phyloP scores from a whole-genome alignment of 441 rosid species.

The Erodium moschatum region DNA sequence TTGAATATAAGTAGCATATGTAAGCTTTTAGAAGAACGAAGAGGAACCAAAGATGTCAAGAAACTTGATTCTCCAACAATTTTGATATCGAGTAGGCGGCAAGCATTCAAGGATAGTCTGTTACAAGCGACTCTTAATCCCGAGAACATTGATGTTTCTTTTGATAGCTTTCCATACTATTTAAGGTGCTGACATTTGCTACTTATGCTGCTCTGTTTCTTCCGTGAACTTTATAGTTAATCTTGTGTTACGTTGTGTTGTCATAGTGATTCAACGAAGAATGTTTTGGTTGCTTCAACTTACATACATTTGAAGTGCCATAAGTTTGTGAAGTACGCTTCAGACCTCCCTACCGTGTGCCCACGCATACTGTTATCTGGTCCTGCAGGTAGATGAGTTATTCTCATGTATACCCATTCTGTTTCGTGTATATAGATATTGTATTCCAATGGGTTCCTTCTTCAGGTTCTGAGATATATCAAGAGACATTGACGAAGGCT shows the following conservation, averaged over 20 bases:
- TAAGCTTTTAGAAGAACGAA: background rate
- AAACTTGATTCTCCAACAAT: conserved; percentile 26
- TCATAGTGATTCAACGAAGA: conserved; percentile 78
- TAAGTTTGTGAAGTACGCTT: conserved; percentile 58
- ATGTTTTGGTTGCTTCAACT: conserved; percentile 69
- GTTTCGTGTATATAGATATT: background rate
- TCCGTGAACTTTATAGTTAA: background rate
- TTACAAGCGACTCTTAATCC: conserved; percentile 58
- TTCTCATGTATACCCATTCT: background rate
- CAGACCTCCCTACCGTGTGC: conserved; percentile 61
- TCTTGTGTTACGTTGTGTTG: conserved; percentile 18
- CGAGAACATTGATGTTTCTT: conserved; percentile 61
- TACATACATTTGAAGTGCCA: conserved; percentile 74
- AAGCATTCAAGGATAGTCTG: conserved; percentile 60
- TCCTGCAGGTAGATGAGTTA: conserved; percentile 62
- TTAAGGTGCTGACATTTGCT: conserved; percentile 45
- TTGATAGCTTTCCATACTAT: conserved; percentile 79
- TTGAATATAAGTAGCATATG: background rate
- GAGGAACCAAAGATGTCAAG: background rate
- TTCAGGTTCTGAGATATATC: conserved; percentile 94
- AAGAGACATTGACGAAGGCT: conserved; percentile 82
- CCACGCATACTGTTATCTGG: conserved; percentile 92
- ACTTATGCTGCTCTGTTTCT: background rate
- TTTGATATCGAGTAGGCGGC: conserved; percentile 53
- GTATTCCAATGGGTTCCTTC: conserved; percentile 15